These are phyloP conservation scores for Zanthoxylum bungeanum DNA, from an alignment of 345 rosid species.

Conservation along the genomic window DNA sequence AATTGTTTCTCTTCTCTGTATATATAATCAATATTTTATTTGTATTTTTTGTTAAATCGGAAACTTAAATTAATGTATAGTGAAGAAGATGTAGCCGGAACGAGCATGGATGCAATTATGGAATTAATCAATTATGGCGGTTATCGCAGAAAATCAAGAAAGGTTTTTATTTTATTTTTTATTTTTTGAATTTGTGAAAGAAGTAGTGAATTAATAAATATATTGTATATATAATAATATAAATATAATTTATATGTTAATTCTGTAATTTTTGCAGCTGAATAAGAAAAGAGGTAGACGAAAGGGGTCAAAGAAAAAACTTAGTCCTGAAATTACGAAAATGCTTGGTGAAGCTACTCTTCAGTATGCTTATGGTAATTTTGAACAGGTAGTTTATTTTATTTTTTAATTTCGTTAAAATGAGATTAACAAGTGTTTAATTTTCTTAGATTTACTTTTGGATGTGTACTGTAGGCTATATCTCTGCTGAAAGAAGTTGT, in stretches of 20 bases:
- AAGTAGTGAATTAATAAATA: not conserved
- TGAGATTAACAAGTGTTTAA: not conserved
- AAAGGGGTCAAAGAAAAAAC: conserved; percentile 59
- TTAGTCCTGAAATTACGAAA: conserved; percentile 47
- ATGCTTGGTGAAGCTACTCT: conserved; percentile 74
- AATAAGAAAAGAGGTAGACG: conserved; percentile 66
- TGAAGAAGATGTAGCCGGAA: conserved; percentile 57
- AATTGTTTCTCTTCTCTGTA: not conserved
- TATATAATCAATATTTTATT: not conserved
- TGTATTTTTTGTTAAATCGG: not conserved
- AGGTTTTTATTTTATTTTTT: conserved; percentile 32
- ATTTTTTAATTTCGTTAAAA: not conserved
- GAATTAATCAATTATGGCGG: conserved; percentile 46
- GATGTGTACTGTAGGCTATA: conserved; percentile 66
- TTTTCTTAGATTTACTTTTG: not conserved
- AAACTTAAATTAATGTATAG: conserved; percentile 16
- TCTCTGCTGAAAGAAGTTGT: conserved; percentile 58
- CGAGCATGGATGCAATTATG: conserved; percentile 56
- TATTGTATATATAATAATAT: too few relatives aligned
- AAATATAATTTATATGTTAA: not conserved
- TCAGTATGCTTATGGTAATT: conserved; percentile 57
- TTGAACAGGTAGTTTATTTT: conserved; percentile 48
- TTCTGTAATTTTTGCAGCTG: conserved; percentile 27
- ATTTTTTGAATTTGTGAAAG: not conserved
- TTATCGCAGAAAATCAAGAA: conserved; percentile 50